Percentiles rank a stretch among this genome's conserved stretches.
Evolutionary conservation across 345 rosid species (phyloP).

Genomic region (Bruguiera parviflora): DNA sequence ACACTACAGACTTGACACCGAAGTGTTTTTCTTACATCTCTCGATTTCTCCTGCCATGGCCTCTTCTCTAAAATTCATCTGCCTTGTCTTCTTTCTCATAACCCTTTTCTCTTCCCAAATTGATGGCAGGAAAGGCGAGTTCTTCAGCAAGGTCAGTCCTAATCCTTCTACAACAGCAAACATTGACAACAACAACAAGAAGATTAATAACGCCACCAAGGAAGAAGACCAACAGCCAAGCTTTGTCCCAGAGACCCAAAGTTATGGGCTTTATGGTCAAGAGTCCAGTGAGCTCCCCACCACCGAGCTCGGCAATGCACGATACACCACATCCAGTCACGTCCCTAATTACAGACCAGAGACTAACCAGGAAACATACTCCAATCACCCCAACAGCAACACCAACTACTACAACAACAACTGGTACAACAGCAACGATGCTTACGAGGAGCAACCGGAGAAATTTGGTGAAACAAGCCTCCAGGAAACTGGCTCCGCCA

Average conservation of each 20-base stretch:
- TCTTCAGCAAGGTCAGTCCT: conserved; percentile 29
- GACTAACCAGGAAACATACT: conserved; percentile 26
- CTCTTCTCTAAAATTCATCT: conserved; percentile 18
- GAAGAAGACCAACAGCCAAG: conserved; percentile 29
- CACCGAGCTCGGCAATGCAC: conserved; percentile 1
- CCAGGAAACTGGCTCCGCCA: conserved; percentile 10
- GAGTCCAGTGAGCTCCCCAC: conserved; percentile 20
- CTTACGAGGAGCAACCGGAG: neutral
- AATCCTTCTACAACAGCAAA: neutral
- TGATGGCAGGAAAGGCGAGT: conserved; percentile 18
- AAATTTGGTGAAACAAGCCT: conserved; percentile 18
- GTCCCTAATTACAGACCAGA: conserved; percentile 24
- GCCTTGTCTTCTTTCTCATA: conserved; percentile 13
- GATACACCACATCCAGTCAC: conserved; percentile 20
- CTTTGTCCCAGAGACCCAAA: conserved; percentile 41
- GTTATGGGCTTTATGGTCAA: conserved; percentile 53
- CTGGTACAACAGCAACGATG: conserved; percentile 7
- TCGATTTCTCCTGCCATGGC: conserved; percentile 17
- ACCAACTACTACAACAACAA: conserved; percentile 7
- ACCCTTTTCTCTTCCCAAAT: conserved; percentile 20
- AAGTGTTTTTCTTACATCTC: neutral
- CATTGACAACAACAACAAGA: conserved; percentile 6
- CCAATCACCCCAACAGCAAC: conserved; percentile 13
- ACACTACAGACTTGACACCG: neutral
- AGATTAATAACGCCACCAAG: neutral